Evolutionary conservation across 1,284 basidiomycete species (phyloP).

Genomic region (Apiotrichum porosum): DNA sequence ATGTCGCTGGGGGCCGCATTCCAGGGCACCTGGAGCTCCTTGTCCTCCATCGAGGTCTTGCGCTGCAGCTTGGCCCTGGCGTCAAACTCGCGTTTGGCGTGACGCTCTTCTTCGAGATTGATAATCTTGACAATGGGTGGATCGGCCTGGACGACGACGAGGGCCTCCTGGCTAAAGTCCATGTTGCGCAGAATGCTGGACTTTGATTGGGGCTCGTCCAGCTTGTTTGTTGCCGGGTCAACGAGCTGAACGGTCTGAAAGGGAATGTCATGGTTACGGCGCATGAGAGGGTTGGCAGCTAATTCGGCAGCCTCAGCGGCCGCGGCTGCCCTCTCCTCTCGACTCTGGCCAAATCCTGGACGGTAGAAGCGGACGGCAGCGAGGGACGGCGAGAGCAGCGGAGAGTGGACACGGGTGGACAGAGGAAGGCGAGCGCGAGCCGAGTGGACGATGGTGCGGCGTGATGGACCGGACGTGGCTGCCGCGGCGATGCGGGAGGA

Average conservation of each 20-base stretch:
- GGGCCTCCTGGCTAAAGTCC: constrained; percentile 18
- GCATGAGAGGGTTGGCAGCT: neutral
- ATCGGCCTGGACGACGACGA: constrained; percentile 24
- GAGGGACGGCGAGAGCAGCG: no score
- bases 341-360: no score
- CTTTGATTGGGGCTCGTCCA: constrained; percentile 21
- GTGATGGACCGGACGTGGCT: no score
- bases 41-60: constrained; percentile 34
- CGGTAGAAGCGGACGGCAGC: no score
- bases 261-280: constrained; percentile 25
- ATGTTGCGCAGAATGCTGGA: constrained; percentile 16
- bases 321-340: neutral
- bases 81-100: constrained; percentile 22
- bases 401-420: no score
- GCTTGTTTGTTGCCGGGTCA: constrained; percentile 16
- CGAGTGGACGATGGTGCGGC: no score
- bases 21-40: constrained; percentile 46
- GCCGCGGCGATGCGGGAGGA: no score
- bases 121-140: constrained; percentile 41
- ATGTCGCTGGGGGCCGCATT: constrained; percentile 36
- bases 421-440: no score
- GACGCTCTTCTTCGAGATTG: constrained; percentile 22
- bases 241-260: constrained; percentile 38
- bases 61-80: constrained; percentile 22
- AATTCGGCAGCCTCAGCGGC: neutral